Base-by-base conservation (phyloP, 2,329 filamentous ascomycete genomes). In the Phialophora expanda region DNA sequence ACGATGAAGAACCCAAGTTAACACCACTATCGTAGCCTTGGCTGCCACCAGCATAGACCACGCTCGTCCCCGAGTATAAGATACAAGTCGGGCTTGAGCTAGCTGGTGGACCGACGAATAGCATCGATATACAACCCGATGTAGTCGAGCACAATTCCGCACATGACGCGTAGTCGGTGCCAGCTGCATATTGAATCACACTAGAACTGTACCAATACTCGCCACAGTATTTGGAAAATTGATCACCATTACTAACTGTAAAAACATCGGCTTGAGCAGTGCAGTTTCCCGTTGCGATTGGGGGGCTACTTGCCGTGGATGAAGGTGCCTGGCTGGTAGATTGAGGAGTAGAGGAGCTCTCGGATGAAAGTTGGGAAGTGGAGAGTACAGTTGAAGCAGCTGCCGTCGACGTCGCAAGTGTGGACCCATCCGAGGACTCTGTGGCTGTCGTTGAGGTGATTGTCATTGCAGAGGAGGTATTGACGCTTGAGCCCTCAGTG, bases 401-500 rank as follows among this genome's bases (percentile, higher is more conserved):
- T n/a, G 38, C 11, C 14, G 34, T 14, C 11, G 34, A 14, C 12
- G 34, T 14, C 14, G 34, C 34, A 38, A 14, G 34, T 6, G 34
- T 41, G 12, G 34, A 17, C 4, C 14, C 34, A 1, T 17, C 34
- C 14, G 34, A 17, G 34, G 34, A 17, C 12, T 41, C 34, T 41
- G 48, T 51, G 48, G 48, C 48, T 22, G 48, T 51, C n/a, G 48
- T 51, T 3, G 48, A 51, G 48, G 48, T 24, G 48, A 17, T 26
- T 17, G 34, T 17, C 34, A 17, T 41, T 17, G 34, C 4, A 17
- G 34, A 41, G 14, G 34, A 17, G 34, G 34, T 41, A 34, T 12
- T 3, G 24, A 22, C 20, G n/a, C 48, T 51, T 22, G 48, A 51
- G 48, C 48, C 4, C 20, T 51, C 48, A 24, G 12, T 51, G 11